phyloP scores from a whole-genome alignment of 352 stramenopile species.

The Phytophthora agathidicida region DNA sequence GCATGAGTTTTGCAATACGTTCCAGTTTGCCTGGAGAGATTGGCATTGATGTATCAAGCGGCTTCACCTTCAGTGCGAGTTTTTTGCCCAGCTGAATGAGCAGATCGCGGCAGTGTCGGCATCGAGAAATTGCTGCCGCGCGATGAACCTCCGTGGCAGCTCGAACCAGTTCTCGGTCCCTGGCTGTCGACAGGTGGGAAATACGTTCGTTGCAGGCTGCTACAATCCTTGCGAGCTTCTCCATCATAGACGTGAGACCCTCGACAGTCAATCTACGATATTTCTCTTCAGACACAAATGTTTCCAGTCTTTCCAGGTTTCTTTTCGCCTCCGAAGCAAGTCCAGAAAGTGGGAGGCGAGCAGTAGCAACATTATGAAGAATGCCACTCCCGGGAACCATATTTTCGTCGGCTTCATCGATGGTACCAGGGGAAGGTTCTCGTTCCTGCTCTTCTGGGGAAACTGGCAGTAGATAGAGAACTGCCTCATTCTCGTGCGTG shows the following conservation, averaged over 20 bases:
- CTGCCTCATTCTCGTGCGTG: conserved; percentile 1
- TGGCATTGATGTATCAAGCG: conserved; percentile 1
- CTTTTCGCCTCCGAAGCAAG: conserved; percentile 24
- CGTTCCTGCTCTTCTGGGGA: background rate
- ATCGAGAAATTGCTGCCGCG: conserved; percentile 38
- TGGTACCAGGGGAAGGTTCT: background rate
- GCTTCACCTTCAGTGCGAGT: conserved; percentile 28
- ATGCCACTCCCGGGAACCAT: background rate
- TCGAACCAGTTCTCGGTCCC: conserved; percentile 9
- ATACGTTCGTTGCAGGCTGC: conserved; percentile 45
- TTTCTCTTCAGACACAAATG: background rate
- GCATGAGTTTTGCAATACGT: conserved; percentile 17
- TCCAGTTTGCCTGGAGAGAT: conserved; percentile 14
- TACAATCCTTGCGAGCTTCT: conserved; percentile 32
- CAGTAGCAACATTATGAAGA: background rate
- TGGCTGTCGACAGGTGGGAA: conserved; percentile 25
- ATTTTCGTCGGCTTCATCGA: background rate
- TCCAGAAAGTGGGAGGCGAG: conserved; percentile 23
- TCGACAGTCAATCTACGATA: background rate
- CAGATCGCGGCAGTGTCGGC: conserved; percentile 44
- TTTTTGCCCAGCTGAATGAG: conserved; percentile 54
- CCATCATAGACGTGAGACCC: conserved; percentile 3
- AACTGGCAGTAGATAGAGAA: conserved; percentile 16
- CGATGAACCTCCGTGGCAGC: conserved; percentile 24
- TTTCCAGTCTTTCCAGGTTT: conserved; percentile 17